A percentile compares a stretch with the other conserved stretches of the same genome.
Evolutionary conservation across 208 protist genomes (phyloP).

Genomic region (Trypanosoma boissoni): DNA sequence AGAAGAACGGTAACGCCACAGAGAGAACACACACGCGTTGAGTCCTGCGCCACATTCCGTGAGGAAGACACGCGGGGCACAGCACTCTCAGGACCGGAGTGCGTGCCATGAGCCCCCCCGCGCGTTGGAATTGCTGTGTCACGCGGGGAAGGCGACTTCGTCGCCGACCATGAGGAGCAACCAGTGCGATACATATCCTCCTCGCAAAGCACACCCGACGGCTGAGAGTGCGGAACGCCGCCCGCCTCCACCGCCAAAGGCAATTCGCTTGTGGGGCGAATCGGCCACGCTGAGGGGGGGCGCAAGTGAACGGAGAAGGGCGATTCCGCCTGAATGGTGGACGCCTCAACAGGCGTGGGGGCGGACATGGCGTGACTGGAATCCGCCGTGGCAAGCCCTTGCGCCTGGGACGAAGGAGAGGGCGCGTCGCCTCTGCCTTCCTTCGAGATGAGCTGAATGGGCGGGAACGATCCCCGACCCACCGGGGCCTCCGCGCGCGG

Average conservation of each 20-base stretch:
- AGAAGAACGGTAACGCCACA: constrained; percentile 20
- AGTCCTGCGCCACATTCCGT: no score
- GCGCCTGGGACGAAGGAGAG: no score
- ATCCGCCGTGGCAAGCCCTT: no score
- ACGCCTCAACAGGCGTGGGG: not conserved
- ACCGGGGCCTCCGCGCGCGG: not conserved
- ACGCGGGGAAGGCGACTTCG: not conserved
- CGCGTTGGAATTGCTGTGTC: not conserved
- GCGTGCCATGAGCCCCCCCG: not conserved
- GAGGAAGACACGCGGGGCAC: no score
- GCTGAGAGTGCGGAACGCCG: constrained; percentile 1
- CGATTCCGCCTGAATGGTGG: not conserved
- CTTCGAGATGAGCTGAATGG: not conserved
- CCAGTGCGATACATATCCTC: constrained; percentile 9
- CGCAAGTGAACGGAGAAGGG: not conserved
- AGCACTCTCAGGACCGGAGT: no score
- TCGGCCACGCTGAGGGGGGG: constrained; percentile 1
- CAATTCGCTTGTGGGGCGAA: constrained; percentile 25
- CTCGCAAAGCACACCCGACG: constrained; percentile 10
- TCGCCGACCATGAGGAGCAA: not conserved
- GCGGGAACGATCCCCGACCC: no score
- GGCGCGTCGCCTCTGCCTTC: not conserved
- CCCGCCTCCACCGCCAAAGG: constrained; percentile 10
- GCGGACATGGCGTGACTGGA: not conserved
- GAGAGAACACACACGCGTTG: constrained; percentile 12